A percentile compares a stretch with the other conserved stretches of the same genome.
These are phyloP conservation scores for Diutina siamensis DNA, from an alignment of 1,139 yeast species.

Conservation along the genomic window DNA sequence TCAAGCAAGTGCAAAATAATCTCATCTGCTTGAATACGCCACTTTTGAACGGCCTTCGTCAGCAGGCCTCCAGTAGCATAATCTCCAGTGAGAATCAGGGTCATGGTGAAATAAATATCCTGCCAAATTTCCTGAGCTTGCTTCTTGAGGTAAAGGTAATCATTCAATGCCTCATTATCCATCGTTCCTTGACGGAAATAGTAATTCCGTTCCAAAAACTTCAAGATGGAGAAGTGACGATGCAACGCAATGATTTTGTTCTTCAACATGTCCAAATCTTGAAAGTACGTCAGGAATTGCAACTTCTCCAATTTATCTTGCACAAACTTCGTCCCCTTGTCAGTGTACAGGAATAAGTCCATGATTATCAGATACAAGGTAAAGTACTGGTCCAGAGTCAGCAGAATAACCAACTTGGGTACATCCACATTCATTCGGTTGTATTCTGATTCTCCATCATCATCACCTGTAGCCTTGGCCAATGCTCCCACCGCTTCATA, in stretches of 20 bases:
- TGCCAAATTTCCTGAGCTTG: slow-evolving; percentile 20
- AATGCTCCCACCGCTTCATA: slow-evolving; percentile 23
- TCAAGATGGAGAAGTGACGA: slow-evolving; percentile 16
- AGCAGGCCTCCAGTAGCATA: not conserved
- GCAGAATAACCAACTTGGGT: slow-evolving; percentile 28
- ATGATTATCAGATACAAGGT: slow-evolving; percentile 25
- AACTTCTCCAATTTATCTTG: slow-evolving; percentile 28
- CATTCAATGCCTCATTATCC: slow-evolving; percentile 27
- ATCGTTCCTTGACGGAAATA: slow-evolving; percentile 22
- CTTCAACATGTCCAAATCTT: slow-evolving; percentile 23
- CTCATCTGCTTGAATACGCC: slow-evolving; percentile 5
- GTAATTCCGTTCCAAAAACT: slow-evolving; percentile 21
- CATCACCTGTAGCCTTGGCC: slow-evolving; percentile 10
- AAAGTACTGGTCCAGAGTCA: slow-evolving; percentile 33
- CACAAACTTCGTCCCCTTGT: slow-evolving; percentile 27
- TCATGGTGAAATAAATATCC: slow-evolving; percentile 28
- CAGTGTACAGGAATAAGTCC: slow-evolving; percentile 28
- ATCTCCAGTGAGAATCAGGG: slow-evolving; percentile 30
- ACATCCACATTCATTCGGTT: slow-evolving; percentile 24
- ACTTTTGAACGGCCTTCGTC: slow-evolving; percentile 9
- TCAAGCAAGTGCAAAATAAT: slow-evolving; percentile 22
- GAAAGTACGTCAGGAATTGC: slow-evolving; percentile 32
- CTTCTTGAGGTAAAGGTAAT: slow-evolving; percentile 19
- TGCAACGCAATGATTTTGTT: slow-evolving; percentile 20
- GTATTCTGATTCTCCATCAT: slow-evolving; percentile 6